These are phyloP conservation scores for Calamus simplicifolius DNA, from an alignment of 176 grass and related monocot genomes.

Conservation along the genomic window DNA sequence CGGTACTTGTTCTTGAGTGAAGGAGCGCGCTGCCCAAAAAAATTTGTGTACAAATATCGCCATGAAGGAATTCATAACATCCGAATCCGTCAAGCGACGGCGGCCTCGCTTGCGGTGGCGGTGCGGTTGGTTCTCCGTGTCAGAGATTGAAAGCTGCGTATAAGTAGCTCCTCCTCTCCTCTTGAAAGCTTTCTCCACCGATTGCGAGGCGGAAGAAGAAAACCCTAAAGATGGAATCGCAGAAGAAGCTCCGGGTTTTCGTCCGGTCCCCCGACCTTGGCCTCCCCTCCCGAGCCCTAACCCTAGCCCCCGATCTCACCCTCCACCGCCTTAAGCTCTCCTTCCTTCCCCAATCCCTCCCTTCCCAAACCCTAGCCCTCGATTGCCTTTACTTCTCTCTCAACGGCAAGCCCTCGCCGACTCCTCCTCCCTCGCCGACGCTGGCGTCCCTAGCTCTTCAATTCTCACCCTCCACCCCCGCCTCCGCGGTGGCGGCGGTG, in stretches of 20 bases:
- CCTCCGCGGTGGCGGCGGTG: conserved; percentile 77
- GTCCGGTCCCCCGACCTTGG: conserved; percentile 39
- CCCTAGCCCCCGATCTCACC: conserved; percentile 22
- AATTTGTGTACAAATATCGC: too few relatives aligned
- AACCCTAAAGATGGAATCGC: conserved; percentile 36
- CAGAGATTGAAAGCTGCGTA: too few relatives aligned
- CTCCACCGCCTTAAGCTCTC: conserved; percentile 42
- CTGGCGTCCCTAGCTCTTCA: conserved; percentile 14
- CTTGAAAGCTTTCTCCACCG: too few relatives aligned
- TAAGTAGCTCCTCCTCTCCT: too few relatives aligned
- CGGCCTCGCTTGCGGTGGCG: too few relatives aligned
- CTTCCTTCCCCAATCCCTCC: conserved; percentile 9
- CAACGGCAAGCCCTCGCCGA: conserved; percentile 36
- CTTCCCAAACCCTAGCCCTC: conserved; percentile 18
- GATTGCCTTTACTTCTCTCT: conserved; percentile 64
- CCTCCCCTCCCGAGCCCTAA: conserved; percentile 22
- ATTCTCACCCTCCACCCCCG: conserved; percentile 43
- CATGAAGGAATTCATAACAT: too few relatives aligned
- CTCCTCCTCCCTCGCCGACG: conserved; percentile 10
- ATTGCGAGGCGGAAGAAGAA: background rate
- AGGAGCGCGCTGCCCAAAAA: too few relatives aligned
- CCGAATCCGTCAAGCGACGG: too few relatives aligned
- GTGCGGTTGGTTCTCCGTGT: too few relatives aligned
- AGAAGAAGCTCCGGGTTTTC: conserved; percentile 2
- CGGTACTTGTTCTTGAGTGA: too few relatives aligned